Evolutionary conservation across 75 land plant genomes (phyloP), one percentile per base, ranked within the genome.

Genomic region (Azolla pinnata): DNA sequence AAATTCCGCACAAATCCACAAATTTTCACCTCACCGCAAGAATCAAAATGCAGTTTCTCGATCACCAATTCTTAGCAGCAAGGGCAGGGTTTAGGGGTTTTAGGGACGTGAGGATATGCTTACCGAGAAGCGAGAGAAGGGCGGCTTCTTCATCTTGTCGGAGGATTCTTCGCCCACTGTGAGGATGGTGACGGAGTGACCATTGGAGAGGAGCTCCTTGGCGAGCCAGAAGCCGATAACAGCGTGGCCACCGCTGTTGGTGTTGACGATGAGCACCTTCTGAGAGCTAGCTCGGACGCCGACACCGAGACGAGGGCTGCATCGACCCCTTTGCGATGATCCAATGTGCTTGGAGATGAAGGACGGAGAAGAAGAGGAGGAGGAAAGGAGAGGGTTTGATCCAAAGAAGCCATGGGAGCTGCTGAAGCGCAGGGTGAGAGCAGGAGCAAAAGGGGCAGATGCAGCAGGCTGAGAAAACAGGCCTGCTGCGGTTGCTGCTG

Each of bases 221-320:
- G 87, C 96, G n/a, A 89, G 67, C 71, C 83, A 86, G 73, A 93
- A 93, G 1, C 98, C 98, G 56, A 93, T 93, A 23, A 93, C 77
- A 1, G 98, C 96, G 64, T 93, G 98, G 12, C 96, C 98, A 17
- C 98, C 98, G 44, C 96, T 81, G 76, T 93, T 81, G 24, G 98
- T 86, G 70, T 89, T 93, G 59, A 93, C 80, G 16, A 93, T 79
- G 33, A 93, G 75, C 17, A 93, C 98, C 83, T 88, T 89, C 78
- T 76, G 78, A 14, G 54, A 24, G 29, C 29, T 2, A 1, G 54
- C 1, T 7, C 14, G 29, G 54, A 46, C 2, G 49, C 49, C 49
- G 4, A 18, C 14, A 46, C 49, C 7, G 42, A 38, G 17, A 23
- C 23, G 49, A 46, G 21, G 17, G 14, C n/a, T 3, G 17, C 4